Conservation (phyloP, 306 rosid genomes). For the Neltuma alba region DNA sequence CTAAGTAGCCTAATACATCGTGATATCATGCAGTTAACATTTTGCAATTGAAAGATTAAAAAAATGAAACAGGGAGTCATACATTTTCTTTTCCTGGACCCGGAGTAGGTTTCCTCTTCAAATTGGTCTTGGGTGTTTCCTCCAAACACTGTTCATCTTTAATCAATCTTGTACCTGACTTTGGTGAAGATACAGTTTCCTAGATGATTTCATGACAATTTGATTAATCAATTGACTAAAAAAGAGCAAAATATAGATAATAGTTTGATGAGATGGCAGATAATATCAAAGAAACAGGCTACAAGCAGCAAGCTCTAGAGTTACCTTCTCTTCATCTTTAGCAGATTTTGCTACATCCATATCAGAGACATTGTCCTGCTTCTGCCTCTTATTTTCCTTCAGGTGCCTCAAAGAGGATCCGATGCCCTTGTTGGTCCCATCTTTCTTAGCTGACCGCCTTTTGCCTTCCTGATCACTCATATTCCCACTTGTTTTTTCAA, state of each 20-base stretch:
- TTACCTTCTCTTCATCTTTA: constrained; percentile 63
- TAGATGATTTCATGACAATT: constrained; percentile 35
- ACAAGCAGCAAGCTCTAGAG: constrained; percentile 19
- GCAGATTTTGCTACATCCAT: constrained; percentile 45
- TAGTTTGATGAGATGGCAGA: not conserved
- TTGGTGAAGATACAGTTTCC: constrained; percentile 54
- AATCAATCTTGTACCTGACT: constrained; percentile 50
- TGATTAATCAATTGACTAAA: constrained; percentile 2
- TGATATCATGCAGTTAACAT: not conserved
- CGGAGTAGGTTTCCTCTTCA: constrained; percentile 73
- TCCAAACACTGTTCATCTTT: constrained; percentile 49
- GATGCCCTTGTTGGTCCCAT: constrained; percentile 46
- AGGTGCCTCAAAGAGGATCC: constrained; percentile 51
- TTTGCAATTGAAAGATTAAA: not conserved
- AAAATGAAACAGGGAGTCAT: not conserved
- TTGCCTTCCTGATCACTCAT: constrained; percentile 53
- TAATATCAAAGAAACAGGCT: constrained; percentile 19
- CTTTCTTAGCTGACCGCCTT: constrained; percentile 56
- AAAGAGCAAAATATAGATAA: constrained; percentile 8
- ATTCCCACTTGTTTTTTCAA: constrained; percentile 52
- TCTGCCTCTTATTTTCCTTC: constrained; percentile 59
- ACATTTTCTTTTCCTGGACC: constrained; percentile 70
- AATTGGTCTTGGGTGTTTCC: constrained; percentile 58
- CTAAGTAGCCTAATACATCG: not conserved
- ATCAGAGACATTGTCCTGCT: constrained; percentile 54